Evolutionary conservation across 2,329 filamentous ascomycete species (phyloP).

Genomic region (Sclerotinia spermophila): DNA sequence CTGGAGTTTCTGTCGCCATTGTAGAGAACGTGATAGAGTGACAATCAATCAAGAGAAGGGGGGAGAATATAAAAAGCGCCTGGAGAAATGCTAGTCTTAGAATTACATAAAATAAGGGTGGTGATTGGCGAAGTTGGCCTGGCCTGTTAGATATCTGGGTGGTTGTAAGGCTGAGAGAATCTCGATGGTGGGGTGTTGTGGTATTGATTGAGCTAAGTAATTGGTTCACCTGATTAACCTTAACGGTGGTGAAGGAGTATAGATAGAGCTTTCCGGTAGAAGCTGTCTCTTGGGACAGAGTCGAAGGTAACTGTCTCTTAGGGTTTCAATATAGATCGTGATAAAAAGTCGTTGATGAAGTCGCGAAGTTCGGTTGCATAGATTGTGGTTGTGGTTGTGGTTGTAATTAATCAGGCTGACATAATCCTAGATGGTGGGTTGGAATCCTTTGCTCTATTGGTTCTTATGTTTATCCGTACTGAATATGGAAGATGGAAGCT

Average conservation of each 20-base stretch:
- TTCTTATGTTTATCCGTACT: background rate
- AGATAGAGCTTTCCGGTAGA: no score
- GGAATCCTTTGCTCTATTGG: background rate
- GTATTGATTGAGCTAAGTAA: no score
- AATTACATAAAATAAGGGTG: background rate
- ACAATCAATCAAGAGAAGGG: no score
- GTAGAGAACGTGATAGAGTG: background rate
- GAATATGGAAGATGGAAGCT: no score
- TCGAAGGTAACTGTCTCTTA: no score
- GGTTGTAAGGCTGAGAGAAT: background rate
- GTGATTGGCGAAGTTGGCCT: background rate
- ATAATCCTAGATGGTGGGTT: background rate
- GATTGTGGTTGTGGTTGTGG: no score
- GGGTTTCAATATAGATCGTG: background rate
- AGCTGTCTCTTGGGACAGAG: no score
- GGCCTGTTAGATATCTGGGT: background rate
- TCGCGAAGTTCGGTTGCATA: background rate
- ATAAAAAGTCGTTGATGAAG: background rate
- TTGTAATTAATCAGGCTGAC: background rate
- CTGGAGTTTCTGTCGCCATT: constrained; percentile 2
- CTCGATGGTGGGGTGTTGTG: background rate
- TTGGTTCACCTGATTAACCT: background rate
- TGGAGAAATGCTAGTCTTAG: no score
- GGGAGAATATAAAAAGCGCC: background rate
- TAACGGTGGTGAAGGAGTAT: background rate